Percentiles rank a stretch among this genome's conserved stretches.
Evolutionary conservation across 2,329 filamentous ascomycete genomes (phyloP).

Genomic region (Neonectria ditissima): DNA sequence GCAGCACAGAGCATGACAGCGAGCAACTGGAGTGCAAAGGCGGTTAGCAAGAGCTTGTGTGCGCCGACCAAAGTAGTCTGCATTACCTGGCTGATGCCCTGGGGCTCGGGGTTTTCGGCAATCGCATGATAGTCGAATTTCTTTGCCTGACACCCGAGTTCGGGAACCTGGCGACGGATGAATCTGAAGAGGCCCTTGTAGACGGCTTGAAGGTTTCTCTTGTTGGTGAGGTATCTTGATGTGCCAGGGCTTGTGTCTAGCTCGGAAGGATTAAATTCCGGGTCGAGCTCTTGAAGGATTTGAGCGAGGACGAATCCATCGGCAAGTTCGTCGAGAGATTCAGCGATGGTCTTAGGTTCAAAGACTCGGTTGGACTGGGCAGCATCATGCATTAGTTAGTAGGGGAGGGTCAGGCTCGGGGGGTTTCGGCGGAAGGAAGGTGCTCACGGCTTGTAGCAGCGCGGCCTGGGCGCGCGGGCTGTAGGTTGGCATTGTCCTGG

Average conservation of each 20-base stretch:
- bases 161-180: slow-evolving; percentile 64
- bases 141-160: slow-evolving; percentile 64
- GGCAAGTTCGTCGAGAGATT: slow-evolving; percentile 63
- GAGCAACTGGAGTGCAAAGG: slow-evolving; percentile 63
- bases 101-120: slow-evolving; percentile 66
- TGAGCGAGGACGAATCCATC: slow-evolving; percentile 67
- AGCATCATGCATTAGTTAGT: slow-evolving; percentile 33
- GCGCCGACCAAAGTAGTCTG: slow-evolving; percentile 25
- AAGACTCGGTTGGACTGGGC: slow-evolving; percentile 55
- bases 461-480: slow-evolving; percentile 62
- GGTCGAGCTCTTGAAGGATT: slow-evolving; percentile 69
- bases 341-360: slow-evolving; percentile 58
- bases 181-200: slow-evolving; percentile 67
- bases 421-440: slow-evolving; percentile 27
- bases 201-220: slow-evolving; percentile 65
- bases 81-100: slow-evolving; percentile 65
- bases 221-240: slow-evolving; percentile 60
- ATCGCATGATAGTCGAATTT: slow-evolving; percentile 68
- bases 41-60: slow-evolving; percentile 38
- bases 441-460: slow-evolving; percentile 66
- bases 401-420: slow-evolving; percentile 20
- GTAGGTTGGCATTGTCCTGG: slow-evolving; percentile 52
- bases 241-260: slow-evolving; percentile 61
- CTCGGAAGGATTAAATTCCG: slow-evolving; percentile 65
- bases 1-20: slow-evolving; percentile 72